phyloP scores from a whole-genome alignment of 2,329 filamentous ascomycete species.

The Claviceps capensis region DNA sequence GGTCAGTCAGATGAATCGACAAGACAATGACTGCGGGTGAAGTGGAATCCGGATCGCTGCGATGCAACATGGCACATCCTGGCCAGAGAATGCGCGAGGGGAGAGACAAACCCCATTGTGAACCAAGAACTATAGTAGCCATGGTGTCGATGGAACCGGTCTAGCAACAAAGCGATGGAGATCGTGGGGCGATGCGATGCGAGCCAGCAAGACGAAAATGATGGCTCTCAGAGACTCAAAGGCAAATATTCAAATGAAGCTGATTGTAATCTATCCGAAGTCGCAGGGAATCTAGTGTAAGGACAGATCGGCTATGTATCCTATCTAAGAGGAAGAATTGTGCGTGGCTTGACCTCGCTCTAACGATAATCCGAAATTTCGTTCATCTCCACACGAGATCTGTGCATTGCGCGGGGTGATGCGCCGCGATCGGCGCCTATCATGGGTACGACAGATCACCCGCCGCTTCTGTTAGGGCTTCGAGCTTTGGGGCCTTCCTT shows the following conservation, averaged over 20 bases:
- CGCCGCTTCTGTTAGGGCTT: neutral
- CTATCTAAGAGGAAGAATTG: too few species aligned
- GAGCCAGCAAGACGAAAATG: neutral
- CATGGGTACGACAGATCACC: neutral
- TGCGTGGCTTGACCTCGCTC: too few species aligned
- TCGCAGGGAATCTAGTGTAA: too few species aligned
- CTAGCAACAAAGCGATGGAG: neutral
- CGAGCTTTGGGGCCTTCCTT: neutral
- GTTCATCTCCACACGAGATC: too few species aligned
- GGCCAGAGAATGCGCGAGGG: neutral
- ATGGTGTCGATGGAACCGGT: neutral
- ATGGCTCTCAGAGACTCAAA: neutral
- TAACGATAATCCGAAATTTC: too few species aligned
- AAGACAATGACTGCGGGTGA: neutral
- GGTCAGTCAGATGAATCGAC: conserved; percentile 3
- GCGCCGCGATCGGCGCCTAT: neutral
- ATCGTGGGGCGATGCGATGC: neutral
- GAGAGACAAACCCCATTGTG: conserved; percentile 24
- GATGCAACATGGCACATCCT: neutral
- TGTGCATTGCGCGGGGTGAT: neutral
- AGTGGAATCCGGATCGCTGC: too few species aligned
- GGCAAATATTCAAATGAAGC: neutral
- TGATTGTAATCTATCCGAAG: too few species aligned
- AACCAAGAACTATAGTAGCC: conserved; percentile 15
- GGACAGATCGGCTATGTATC: too few species aligned